phyloP scores from a whole-genome alignment of 768 basidiomycete species.

The Kwoniella botswanensis region DNA sequence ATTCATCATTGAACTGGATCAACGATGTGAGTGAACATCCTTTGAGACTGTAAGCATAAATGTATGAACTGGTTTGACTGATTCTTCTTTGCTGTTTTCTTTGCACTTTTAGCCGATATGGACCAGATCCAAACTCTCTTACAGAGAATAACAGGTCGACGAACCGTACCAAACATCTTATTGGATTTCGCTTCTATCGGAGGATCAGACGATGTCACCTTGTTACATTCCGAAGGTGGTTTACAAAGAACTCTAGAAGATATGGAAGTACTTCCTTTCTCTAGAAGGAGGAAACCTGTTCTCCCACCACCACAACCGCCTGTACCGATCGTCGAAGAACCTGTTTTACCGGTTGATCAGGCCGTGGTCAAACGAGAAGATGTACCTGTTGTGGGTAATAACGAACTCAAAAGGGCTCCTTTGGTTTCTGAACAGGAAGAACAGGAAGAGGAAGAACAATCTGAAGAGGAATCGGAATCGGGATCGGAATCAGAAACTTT shows the following conservation, averaged over 20 bases:
- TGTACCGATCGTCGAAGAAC: not conserved
- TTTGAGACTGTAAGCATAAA: not conserved
- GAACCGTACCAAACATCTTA: constrained; percentile 58
- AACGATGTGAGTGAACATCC: constrained; percentile 46
- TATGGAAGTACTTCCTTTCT: constrained; percentile 35
- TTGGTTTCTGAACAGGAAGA: not conserved
- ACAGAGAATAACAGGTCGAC: constrained; percentile 52
- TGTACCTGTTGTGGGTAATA: no score
- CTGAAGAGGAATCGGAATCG: not conserved
- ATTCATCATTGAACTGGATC: constrained; percentile 56
- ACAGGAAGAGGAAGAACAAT: not conserved
- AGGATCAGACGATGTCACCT: constrained; percentile 57
- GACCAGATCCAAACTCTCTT: constrained; percentile 50
- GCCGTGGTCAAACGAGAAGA: not conserved
- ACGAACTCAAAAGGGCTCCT: not conserved
- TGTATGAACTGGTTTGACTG: constrained; percentile 1
- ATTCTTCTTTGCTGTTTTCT: not conserved
- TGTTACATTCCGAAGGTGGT: constrained; percentile 56
- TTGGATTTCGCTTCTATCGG: constrained; percentile 56
- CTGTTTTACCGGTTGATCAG: not conserved
- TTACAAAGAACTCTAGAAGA: constrained; percentile 41
- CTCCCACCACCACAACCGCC: not conserved
- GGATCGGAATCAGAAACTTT: not conserved
- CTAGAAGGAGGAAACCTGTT: constrained; percentile 12
- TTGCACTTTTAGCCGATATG: constrained; percentile 46